Percentiles rank a stretch among this genome's conserved stretches.
phyloP scores from a whole-genome alignment of 192 early-diverging fungal genomes.

The Entrophospora sp. region DNA sequence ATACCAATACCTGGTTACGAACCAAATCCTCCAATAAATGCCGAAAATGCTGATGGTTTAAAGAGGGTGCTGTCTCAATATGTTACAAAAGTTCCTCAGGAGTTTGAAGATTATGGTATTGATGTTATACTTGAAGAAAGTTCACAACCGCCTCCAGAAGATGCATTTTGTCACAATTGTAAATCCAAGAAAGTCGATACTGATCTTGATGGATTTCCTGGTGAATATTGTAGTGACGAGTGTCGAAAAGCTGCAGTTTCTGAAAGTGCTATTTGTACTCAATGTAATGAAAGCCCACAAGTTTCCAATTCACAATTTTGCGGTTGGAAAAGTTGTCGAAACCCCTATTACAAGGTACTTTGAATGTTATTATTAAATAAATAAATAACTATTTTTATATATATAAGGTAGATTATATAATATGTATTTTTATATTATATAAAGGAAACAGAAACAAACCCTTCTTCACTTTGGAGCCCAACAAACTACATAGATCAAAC shows the following conservation, averaged over 20 bases:
- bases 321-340: not conserved
- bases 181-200: not conserved
- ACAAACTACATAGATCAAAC: not conserved
- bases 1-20: no score
- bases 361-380: not conserved
- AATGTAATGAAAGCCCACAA: slow-evolving; percentile 1
- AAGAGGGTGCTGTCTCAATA: no score
- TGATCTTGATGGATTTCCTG: not conserved
- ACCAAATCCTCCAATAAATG: no score
- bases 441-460: not conserved
- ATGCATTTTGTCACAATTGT: slow-evolving; percentile 7
- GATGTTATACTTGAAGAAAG: no score
- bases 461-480: not conserved
- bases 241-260: not conserved
- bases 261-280: not conserved
- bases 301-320: not conserved
- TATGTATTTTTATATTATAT: not conserved
- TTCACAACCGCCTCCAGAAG: no score
- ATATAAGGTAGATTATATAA: no score
- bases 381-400: not conserved
- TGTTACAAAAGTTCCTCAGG: no score
- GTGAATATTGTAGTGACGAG: slow-evolving; percentile 9
- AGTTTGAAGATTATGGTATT: no score
- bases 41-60: no score
- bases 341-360: not conserved